Base-by-base conservation (phyloP, 169 alveolate species). In the Cyclospora cayetanensis region DNA sequence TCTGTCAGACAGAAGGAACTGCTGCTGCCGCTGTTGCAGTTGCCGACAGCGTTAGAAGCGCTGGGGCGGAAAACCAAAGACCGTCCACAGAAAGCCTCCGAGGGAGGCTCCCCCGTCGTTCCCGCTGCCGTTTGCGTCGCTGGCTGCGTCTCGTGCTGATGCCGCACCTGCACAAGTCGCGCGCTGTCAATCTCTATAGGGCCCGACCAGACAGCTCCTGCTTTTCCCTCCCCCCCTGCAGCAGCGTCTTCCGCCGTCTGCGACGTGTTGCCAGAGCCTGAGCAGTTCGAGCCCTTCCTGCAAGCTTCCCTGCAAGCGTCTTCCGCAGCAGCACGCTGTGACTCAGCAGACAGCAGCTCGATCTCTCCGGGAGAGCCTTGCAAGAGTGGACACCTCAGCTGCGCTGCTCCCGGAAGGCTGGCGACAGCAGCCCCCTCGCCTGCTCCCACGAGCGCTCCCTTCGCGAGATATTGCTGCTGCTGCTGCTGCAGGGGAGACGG, bases 91-190 rank as follows among this genome's bases (percentile, higher is more conserved):
- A 18, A 9, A 9, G 9, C 60, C 60, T 50, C 60, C 60, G 18
- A 9, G 60, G 9, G 60, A 9, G 79, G 39, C 79, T 43, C 7
- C 9, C 79, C 79, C 9, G 79, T 43, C 3, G 39, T 5, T 4
- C 46, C 50, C 42, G 39, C 43, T 4, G 50, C n/a, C 11, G n/a
- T 22, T 25, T 27, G 11, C 72, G 11, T 27, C 31, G 27, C 72
- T 22, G 9, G 25, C 37, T 25, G 46, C 79, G 42, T 9, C 79
- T 66, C 50, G 46, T 66, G 79, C 39, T 72, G 90, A 31, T 80
- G 90, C 42, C 90, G 72, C n/a, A 80, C 50, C 52, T 80, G 90
- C 53, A 80, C 46, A 35, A 80, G 52, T 11, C 90, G 72, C 34
- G 74, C 85, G 25, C 60, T 39, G 52, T 46, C 77, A 3, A 42